Evolutionary conservation across 306 rosid species (phyloP), one percentile per base, ranked within the genome.

Genomic region (Pyrus betulifolia): DNA sequence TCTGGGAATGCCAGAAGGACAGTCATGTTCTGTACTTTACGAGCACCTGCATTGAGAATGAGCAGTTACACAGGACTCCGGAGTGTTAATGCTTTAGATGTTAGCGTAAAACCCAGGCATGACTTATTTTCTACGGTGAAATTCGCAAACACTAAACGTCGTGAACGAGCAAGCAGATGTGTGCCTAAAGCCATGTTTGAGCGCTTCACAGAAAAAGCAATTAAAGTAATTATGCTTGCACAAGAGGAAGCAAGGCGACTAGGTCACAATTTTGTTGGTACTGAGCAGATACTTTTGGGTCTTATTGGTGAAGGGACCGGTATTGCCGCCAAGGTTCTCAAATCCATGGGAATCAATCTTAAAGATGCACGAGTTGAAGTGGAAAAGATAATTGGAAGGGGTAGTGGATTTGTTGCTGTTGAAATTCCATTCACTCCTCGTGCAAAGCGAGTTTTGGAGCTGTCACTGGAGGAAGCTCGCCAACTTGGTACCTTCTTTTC

Each of bases 271-370:
- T 95, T 95, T 76, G 99, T 95, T 72, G 99, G 99, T 69, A 95
- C 99, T 0, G 99, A 95, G 92, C 98, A 92, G 86, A 95, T 95
- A 75, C 91, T 95, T n/a, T 87, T 95, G 84, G 97, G 97, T 74
- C 99, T 95, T 77, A 92, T 95, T 52, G 99, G 99, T 66, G 99
- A 95, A 84, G 99, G 99, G 70, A 92, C 99, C 44, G 97, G 99
- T 67, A 95, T 95, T 72, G 99, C 97, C 11, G 99, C 99, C 21
- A 95, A 95, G 87, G 97, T 95, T 80, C 88, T 95, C 14, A 95
- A 95, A 76, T 91, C 99, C 25, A 95, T 92, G 99, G 97, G 99
- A 82, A 91, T 95, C 67, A 95, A 90, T 82, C 97, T 95, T 57
- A 95, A 95, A 88, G 97, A 92, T 78, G 97, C 99, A 18, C 99